Evolutionary conservation across 2,329 filamentous ascomycete genomes (phyloP).

Genomic region (Pseudogymnoascus verrucosus): DNA sequence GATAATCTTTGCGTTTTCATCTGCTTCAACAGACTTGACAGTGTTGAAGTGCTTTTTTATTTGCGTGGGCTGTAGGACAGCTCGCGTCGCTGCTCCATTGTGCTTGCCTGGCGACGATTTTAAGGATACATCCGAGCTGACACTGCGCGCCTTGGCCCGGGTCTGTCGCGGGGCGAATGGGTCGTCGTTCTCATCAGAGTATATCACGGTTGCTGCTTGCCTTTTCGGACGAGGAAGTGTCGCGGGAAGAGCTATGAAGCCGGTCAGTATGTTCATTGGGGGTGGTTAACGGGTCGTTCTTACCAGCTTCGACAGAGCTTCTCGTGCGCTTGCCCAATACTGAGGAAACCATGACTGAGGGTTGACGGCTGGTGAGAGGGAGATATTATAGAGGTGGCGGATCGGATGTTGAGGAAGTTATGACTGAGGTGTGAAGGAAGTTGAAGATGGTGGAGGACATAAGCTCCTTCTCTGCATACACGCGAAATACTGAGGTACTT

Average conservation of each 20-base stretch:
- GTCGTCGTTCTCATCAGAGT: slow-evolving; percentile 63
- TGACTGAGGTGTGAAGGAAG: neutral
- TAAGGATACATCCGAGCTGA: slow-evolving; percentile 26
- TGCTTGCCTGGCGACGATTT: slow-evolving; percentile 39
- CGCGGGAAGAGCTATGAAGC: slow-evolving; percentile 25
- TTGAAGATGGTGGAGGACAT: neutral
- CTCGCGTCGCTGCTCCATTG: slow-evolving; percentile 33
- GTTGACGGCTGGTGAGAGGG: slow-evolving; percentile 10
- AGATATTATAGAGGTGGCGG: slow-evolving; percentile 9
- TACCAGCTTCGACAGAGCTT: slow-evolving; percentile 31
- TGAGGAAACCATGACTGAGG: slow-evolving; percentile 26
- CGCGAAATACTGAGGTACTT: slow-evolving; percentile 8
- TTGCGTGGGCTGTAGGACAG: slow-evolving; percentile 37
- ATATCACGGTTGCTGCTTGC: slow-evolving; percentile 31
- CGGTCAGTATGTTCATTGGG: slow-evolving; percentile 12
- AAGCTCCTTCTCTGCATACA: neutral
- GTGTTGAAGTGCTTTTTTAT: slow-evolving; percentile 36
- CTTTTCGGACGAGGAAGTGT: slow-evolving; percentile 35
- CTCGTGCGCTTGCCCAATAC: slow-evolving; percentile 41
- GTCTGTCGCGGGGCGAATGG: slow-evolving; percentile 37
- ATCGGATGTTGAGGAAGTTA: slow-evolving; percentile 8
- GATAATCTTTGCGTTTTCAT: slow-evolving; percentile 38
- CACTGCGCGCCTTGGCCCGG: slow-evolving; percentile 29
- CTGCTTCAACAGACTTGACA: slow-evolving; percentile 31
- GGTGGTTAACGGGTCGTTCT: slow-evolving; percentile 19